Conservation (phyloP, 371 early-diverging fungal species). For the Mucor indicus region DNA sequence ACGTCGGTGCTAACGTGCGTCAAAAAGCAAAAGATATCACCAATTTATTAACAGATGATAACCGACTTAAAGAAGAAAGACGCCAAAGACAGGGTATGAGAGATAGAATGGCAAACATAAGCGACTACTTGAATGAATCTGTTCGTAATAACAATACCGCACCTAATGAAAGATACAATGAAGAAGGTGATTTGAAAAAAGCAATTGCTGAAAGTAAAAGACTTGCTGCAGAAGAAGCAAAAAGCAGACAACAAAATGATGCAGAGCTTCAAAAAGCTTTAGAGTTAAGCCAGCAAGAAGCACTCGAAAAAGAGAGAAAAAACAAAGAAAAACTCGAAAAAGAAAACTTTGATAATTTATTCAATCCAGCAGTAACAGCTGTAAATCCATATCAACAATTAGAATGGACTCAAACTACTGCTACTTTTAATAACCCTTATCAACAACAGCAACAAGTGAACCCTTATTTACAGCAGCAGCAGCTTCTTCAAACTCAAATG, state of each 20-base stretch:
- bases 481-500: constrained; percentile 31
- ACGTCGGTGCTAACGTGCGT: constrained; percentile 83
- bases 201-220: constrained; percentile 38
- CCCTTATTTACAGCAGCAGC: constrained; percentile 32
- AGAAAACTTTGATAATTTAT: constrained; percentile 33
- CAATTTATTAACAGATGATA: constrained; percentile 73
- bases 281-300: constrained; percentile 41
- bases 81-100: constrained; percentile 32
- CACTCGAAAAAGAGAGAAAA: constrained; percentile 33
- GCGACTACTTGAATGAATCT: constrained; percentile 73
- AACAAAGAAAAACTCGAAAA: constrained; percentile 28
- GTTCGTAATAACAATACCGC: constrained; percentile 7
- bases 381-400: constrained; percentile 9
- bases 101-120: constrained; percentile 38
- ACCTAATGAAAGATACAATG: constrained; percentile 5
- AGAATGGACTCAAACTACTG: too few species aligned
- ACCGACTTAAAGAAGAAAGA: constrained; percentile 68
- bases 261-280: constrained; percentile 45
- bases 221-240: constrained; percentile 35
- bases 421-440: constrained; percentile 29
- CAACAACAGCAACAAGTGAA: constrained; percentile 18
- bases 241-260: constrained; percentile 27
- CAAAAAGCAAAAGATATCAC: constrained; percentile 90
- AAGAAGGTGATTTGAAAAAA: constrained; percentile 14
- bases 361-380: not conserved